Conservation (phyloP, 2,329 filamentous ascomycete species). For the Phoma sp. region DNA sequence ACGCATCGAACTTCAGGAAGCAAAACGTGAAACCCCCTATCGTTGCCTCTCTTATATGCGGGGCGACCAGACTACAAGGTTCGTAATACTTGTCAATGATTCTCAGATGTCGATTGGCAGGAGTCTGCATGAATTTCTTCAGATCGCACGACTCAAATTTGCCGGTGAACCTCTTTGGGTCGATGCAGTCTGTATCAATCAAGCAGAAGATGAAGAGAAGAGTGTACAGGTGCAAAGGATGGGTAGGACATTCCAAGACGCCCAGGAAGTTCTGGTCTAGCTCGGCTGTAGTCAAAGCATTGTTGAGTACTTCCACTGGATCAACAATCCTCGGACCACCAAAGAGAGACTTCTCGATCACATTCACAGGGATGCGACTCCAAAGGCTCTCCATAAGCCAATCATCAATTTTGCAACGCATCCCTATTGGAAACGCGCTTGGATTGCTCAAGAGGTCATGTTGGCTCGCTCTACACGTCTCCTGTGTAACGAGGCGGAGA, state of each 20-base stretch:
- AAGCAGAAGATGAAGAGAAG: not conserved
- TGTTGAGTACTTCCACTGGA: no score
- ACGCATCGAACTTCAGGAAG: not conserved
- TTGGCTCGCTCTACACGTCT: no score
- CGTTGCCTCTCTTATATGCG: not conserved
- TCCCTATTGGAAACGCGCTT: not conserved
- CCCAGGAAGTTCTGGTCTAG: not conserved
- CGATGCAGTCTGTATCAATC: slow-evolving; percentile 1
- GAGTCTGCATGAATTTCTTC: not conserved
- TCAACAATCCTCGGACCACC: no score
- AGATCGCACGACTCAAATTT: not conserved
- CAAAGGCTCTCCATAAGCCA: no score
- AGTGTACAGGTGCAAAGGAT: not conserved
- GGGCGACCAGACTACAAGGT: not conserved
- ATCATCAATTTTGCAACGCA: no score
- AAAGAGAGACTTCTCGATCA: no score
- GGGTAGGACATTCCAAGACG: not conserved
- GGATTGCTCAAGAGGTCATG: no score
- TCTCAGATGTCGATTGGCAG: not conserved
- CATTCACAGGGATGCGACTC: no score
- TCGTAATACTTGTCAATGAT: not conserved
- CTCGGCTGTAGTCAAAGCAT: not conserved
- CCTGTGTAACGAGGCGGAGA: no score
- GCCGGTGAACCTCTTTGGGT: not conserved
- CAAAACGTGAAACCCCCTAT: not conserved